phyloP scores from a whole-genome alignment of 1,139 yeast species.

The Meyerozyma sp. region DNA sequence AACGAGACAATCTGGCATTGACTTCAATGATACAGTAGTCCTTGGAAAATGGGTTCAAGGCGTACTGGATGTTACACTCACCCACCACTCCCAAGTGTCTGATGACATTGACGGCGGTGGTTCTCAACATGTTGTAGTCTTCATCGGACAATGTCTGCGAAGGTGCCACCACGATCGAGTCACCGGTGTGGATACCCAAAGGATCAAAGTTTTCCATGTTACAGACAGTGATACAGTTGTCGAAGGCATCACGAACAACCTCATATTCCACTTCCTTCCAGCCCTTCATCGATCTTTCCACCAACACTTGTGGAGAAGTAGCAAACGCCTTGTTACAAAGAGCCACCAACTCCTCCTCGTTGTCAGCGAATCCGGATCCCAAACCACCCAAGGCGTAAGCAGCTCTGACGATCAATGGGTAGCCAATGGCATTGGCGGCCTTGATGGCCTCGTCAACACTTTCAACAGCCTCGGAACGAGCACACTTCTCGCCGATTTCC shows the following conservation, averaged over 20 bases:
- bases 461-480: conserved; percentile 83
- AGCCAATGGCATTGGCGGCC: conserved; percentile 85
- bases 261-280: conserved; percentile 99
- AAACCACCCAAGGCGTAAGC: conserved; percentile 97
- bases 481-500: conserved; percentile 91
- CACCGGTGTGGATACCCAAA: conserved; percentile 98
- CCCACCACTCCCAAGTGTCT: conserved; percentile 99
- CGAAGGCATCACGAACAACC: conserved; percentile 96
- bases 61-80: conserved; percentile 98
- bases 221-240: conserved; percentile 98
- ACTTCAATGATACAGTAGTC: conserved; percentile 98
- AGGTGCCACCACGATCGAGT: conserved; percentile 97
- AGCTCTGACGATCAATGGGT: conserved; percentile 96
- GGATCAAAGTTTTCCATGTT: conserved; percentile 99
- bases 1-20: conserved; percentile 94
- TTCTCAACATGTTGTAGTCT: conserved; percentile 96
- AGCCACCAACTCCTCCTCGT: conserved; percentile 74
- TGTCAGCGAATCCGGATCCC: conserved; percentile 97
- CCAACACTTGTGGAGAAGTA: conserved; percentile 91
- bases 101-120: conserved; percentile 95
- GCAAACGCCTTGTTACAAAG: conserved; percentile 92
- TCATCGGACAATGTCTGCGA: conserved; percentile 96
- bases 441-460: conserved; percentile 72
- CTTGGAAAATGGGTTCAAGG: conserved; percentile 87
- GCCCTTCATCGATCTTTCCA: conserved; percentile 96